Base-by-base conservation (phyloP, 2,329 filamentous ascomycete genomes). In the Plectosphaerella cucumerina region DNA sequence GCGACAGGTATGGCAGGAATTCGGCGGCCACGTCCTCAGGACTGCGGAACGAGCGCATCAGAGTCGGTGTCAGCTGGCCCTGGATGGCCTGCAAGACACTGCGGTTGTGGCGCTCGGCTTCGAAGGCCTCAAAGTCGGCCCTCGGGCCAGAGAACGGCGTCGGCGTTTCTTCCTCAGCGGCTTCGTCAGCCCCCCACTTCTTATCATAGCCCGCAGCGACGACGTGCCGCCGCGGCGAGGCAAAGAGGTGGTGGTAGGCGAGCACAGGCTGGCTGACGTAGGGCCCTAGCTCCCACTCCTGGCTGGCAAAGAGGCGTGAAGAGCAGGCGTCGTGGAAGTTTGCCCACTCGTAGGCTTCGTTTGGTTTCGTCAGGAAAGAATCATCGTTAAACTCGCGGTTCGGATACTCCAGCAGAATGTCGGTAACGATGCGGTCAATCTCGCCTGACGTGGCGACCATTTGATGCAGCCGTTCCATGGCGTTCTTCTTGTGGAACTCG, bases 331-430 rank as follows among this genome's bases (percentile, higher is more conserved):
- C 94, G 68, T 97, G 89, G 69, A 99, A 97, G 66, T 95, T 78
- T 50, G 99, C 81, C 94, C 94, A 99, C 62, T 97, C 93, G 67
- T 96, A 96, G 1, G 90, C 90, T 65, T 81, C 74, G 58, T 87
- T 85, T 0, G 95, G 95, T 64, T 99, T 99, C 33, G 86, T 89
- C 31, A 99, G 83, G 59, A 90, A 87, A 1, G 86, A 87, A 67
- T 99, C 94, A 65, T 99, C 94, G 71, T 97, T 95, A 69, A 88
- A 99, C 18, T 91, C 85, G 59, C 91, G 89, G 41, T 83, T 84
- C 0, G 93, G 91, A 66, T 96, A 99, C 58, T 88, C 81, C 20
- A 87, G 77, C 63, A 97, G 96, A 60, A 95, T 86, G 55, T 97
- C 89, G 17, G 84, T 85, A 63, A 93, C 77, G 60, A 95, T 86